phyloP scores from a whole-genome alignment of 805 yeast species.

The Kuraishia floccosa region DNA sequence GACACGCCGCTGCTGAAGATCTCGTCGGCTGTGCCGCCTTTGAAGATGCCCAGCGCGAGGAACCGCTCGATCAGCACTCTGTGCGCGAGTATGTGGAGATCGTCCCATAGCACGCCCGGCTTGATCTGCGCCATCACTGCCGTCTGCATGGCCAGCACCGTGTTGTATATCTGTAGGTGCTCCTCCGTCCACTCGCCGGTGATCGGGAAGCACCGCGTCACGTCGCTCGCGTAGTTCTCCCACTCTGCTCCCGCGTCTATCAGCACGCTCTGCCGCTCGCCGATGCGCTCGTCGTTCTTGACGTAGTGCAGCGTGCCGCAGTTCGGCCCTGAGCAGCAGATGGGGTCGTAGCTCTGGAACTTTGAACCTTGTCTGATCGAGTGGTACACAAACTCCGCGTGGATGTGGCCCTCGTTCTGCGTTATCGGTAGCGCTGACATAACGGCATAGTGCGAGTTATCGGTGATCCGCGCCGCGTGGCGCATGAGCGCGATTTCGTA shows the following conservation, averaged over 20 bases:
- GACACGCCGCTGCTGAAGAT: conserved; percentile 62
- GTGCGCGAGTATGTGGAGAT: conserved; percentile 73
- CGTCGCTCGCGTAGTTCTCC: conserved; percentile 87
- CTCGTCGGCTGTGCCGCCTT: conserved; percentile 41
- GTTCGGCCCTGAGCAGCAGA: conserved; percentile 87
- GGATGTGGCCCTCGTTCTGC: conserved; percentile 79
- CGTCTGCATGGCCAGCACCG: conserved; percentile 76
- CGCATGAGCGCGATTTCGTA: conserved; percentile 69
- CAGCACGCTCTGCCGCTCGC: conserved; percentile 52
- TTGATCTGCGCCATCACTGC: conserved; percentile 59
- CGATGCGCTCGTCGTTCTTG: conserved; percentile 59
- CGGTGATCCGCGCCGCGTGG: conserved; percentile 78
- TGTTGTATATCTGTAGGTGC: conserved; percentile 69
- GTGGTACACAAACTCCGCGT: conserved; percentile 92
- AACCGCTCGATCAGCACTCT: conserved; percentile 62
- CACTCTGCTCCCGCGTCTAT: conserved; percentile 98
- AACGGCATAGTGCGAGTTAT: conserved; percentile 80
- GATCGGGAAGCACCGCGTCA: conserved; percentile 91
- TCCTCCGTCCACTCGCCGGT: conserved; percentile 85
- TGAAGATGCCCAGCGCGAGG: conserved; percentile 66
- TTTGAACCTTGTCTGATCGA: conserved; percentile 91
- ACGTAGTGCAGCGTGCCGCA: conserved; percentile 89
- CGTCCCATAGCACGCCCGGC: conserved; percentile 85
- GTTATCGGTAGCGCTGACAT: conserved; percentile 91
- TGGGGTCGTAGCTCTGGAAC: conserved; percentile 84